phyloP scores from a whole-genome alignment of 108 stramenopile species.

The Pseudonitzschia delicatissima region DNA sequence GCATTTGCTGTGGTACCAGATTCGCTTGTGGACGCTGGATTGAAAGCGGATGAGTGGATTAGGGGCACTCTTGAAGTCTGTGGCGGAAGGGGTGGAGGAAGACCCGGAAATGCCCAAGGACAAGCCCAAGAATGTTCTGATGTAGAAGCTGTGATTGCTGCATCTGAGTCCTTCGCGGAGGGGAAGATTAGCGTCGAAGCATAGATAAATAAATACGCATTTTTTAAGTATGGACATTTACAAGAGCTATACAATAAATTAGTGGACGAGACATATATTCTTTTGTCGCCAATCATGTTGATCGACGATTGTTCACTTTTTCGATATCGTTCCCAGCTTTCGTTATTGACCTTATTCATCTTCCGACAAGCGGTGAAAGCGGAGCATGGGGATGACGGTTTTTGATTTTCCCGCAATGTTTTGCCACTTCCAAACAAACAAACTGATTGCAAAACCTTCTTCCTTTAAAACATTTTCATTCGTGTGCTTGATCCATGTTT shows the following conservation, averaged over 20 bases:
- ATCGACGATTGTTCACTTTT: background rate
- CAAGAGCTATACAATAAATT: background rate
- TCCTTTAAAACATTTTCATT: conserved; percentile 12
- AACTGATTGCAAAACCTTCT: background rate
- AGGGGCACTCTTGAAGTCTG: conserved; percentile 63
- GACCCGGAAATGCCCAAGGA: conserved; percentile 77
- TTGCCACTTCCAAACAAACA: conserved; percentile 36
- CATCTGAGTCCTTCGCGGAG: conserved; percentile 61
- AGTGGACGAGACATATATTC: background rate
- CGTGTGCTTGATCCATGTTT: conserved; percentile 26
- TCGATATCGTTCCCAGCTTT: background rate
- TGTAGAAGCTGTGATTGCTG: conserved; percentile 59
- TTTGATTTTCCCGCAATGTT: conserved; percentile 31
- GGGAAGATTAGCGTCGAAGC: conserved; percentile 19
- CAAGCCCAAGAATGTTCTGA: conserved; percentile 70
- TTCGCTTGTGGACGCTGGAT: conserved; percentile 48
- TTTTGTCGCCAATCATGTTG: background rate
- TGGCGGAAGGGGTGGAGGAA: conserved; percentile 88
- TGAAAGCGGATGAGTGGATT: conserved; percentile 84
- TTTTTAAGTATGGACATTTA: background rate
- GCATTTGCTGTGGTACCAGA: conserved; percentile 81
- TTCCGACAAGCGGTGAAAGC: conserved; percentile 21
- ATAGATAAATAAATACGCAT: background rate
- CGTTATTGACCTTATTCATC: background rate
- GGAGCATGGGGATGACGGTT: conserved; percentile 31